These are phyloP conservation scores for Penicillium paneum DNA, from an alignment of 2,329 filamentous ascomycete species.

Conservation along the genomic window DNA sequence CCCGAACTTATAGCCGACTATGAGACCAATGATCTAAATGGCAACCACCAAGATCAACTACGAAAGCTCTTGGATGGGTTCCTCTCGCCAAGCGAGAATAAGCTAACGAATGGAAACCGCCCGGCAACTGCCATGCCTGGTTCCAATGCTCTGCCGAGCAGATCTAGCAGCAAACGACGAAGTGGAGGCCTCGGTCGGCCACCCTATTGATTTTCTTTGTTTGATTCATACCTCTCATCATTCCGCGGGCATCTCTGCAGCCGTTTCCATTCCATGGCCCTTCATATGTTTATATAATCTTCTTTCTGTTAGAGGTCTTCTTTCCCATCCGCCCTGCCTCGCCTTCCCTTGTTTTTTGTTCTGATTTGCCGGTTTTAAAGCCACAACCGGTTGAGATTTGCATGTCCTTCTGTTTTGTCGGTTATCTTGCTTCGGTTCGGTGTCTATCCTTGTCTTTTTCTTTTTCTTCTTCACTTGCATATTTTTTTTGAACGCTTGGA, in stretches of 20 bases:
- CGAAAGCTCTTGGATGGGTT: constrained; percentile 39
- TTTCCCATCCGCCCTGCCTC: background rate
- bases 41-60: constrained; percentile 31
- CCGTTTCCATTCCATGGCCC: constrained; percentile 3
- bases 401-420: constrained; percentile 1
- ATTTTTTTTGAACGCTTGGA: constrained; percentile 7
- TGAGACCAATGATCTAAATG: constrained; percentile 17
- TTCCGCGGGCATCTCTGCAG: background rate
- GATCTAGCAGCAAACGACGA: constrained; percentile 20
- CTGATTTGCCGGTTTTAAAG: background rate
- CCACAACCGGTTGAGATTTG: background rate
- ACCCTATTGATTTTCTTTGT: constrained; percentile 27
- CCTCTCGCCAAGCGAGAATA: constrained; percentile 26
- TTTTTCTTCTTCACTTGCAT: constrained; percentile 6
- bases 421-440: constrained; percentile 7
- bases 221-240: constrained; percentile 8
- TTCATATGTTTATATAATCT: constrained; percentile 22
- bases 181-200: constrained; percentile 33
- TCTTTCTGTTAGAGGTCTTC: background rate
- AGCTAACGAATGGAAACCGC: constrained; percentile 17
- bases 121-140: constrained; percentile 10
- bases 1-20: constrained; percentile 13
- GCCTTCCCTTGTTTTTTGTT: background rate
- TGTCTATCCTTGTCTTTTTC: constrained; percentile 13
- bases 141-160: constrained; percentile 8